Evolutionary conservation across 2,329 filamentous ascomycete species (phyloP).

Genomic region (Diaporthe caulivora): DNA sequence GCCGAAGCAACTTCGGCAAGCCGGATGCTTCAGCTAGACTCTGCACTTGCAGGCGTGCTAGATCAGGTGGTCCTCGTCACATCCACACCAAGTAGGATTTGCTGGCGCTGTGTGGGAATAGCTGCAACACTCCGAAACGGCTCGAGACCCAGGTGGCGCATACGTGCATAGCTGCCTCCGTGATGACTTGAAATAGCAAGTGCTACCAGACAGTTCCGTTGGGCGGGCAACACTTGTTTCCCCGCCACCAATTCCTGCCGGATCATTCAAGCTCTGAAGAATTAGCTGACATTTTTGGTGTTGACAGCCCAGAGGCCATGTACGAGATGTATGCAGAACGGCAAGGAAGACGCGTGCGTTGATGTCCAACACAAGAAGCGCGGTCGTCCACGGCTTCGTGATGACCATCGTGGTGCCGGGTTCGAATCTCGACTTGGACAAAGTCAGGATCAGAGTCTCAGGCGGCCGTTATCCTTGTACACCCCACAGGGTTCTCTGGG

Average conservation of each 20-base stretch:
- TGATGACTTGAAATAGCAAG: conserved; percentile 9
- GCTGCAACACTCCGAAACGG: background rate
- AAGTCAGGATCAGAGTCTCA: conserved; percentile 56
- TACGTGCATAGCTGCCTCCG: background rate
- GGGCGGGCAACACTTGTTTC: conserved; percentile 31
- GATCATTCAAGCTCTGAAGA: background rate
- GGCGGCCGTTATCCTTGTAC: conserved; percentile 66
- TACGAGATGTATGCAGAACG: conserved; percentile 80
- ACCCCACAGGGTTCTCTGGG: conserved; percentile 57
- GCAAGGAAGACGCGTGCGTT: conserved; percentile 83
- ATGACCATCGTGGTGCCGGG: conserved; percentile 71
- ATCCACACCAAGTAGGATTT: background rate
- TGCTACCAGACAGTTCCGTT: conserved; percentile 4
- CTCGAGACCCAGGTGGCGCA: background rate
- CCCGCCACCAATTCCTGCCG: background rate
- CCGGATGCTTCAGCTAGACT: background rate
- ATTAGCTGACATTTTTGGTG: conserved; percentile 45
- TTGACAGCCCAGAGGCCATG: conserved; percentile 78
- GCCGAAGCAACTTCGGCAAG: conserved; percentile 15
- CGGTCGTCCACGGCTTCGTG: conserved; percentile 81
- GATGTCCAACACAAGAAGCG: conserved; percentile 91
- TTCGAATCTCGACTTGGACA: conserved; percentile 66
- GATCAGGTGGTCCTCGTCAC: background rate
- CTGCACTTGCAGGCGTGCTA: conserved; percentile 16
- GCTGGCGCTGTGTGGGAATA: background rate